These are phyloP conservation scores for Coemansia sp. DNA, from an alignment of 192 early-diverging fungal species.

Conservation along the genomic window DNA sequence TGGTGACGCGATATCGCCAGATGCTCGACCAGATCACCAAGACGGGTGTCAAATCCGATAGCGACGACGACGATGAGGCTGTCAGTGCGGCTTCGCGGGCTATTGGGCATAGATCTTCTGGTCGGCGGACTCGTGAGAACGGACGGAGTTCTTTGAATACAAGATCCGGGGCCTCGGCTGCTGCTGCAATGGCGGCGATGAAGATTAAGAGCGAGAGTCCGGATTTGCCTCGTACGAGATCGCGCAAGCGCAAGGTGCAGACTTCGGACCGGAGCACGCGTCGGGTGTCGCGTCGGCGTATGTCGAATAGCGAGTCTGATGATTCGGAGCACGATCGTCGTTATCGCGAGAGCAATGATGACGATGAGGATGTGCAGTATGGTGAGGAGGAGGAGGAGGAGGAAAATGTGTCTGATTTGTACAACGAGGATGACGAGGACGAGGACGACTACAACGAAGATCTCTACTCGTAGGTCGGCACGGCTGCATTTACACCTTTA, in stretches of 20 bases:
- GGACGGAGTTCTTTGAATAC: not conserved
- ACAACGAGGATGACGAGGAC: not conserved
- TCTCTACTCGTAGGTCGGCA: not conserved
- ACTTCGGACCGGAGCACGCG: not conserved
- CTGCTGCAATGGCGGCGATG: not conserved
- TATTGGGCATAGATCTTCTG: not conserved
- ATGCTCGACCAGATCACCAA: slow-evolving; percentile 8
- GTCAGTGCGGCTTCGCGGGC: not conserved
- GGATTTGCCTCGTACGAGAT: not conserved
- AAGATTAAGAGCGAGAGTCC: not conserved
- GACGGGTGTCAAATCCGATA: not conserved
- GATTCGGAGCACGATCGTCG: not conserved
- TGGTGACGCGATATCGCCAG: slow-evolving; percentile 16
- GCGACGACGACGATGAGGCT: slow-evolving; percentile 3
- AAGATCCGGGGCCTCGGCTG: not conserved
- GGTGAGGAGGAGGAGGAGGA: not conserved
- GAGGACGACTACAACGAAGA: not conserved
- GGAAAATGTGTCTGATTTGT: not conserved
- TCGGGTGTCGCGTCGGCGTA: not conserved
- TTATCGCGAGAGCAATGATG: not conserved
- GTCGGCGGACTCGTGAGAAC: not conserved
- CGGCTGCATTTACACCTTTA: too few species aligned
- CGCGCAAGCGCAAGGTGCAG: not conserved
- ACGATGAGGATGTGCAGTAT: not conserved
- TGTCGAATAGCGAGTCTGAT: not conserved